These are phyloP conservation scores for Rhynchospora tenuis DNA, from an alignment of 176 grass and related monocot species.

Conservation along the genomic window DNA sequence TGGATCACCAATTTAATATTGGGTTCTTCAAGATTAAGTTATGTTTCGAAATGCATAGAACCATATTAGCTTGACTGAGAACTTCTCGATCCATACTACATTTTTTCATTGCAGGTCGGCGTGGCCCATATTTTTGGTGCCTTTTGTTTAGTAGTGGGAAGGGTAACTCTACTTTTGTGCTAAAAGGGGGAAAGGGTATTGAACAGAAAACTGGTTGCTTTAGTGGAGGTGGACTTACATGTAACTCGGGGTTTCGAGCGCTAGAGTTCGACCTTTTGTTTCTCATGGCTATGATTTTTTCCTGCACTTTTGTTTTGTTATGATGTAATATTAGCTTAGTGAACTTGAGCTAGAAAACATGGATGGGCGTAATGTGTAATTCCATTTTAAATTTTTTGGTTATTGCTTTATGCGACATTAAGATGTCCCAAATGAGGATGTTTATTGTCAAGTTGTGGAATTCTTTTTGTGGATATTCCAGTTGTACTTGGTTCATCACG, in stretches of 20 bases:
- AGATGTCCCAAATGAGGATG: background rate
- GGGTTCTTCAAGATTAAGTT: too few species aligned
- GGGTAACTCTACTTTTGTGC: constrained; percentile 51
- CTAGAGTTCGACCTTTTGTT: background rate
- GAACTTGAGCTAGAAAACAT: background rate
- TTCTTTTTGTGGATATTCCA: background rate
- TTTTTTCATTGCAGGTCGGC: too few species aligned
- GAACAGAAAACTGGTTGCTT: constrained; percentile 67
- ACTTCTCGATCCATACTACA: too few species aligned
- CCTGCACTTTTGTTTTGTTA: constrained; percentile 6
- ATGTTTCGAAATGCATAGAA: too few species aligned
- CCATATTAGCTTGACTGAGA: too few species aligned
- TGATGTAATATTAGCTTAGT: background rate
- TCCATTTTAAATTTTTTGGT: background rate
- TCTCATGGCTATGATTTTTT: background rate
- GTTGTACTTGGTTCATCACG: background rate
- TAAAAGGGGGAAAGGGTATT: constrained; percentile 60
- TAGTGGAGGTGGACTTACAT: constrained; percentile 45
- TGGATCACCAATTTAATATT: too few species aligned
- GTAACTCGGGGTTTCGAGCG: constrained; percentile 21
- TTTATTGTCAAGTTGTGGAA: background rate
- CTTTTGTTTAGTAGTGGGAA: constrained; percentile 69
- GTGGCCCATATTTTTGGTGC: constrained; percentile 82
- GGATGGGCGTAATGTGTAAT: background rate
- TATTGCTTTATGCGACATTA: background rate